These are phyloP conservation scores for Tylopilus vinaceipallidus DNA, from an alignment of 768 basidiomycete species.

Conservation along the genomic window DNA sequence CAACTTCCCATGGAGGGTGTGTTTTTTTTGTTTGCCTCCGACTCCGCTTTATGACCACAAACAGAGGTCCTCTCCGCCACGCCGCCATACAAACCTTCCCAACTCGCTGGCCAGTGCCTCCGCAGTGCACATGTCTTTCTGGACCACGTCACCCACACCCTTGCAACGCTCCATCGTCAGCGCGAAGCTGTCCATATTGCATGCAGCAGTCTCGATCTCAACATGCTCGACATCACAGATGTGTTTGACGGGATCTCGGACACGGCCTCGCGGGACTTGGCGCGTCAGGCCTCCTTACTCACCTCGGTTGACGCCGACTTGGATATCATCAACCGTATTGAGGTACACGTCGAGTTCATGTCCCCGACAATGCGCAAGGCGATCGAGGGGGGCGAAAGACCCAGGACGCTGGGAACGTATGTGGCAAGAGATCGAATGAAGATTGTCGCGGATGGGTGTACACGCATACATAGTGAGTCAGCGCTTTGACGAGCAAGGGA, in stretches of 20 bases:
- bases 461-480: conserved; percentile 61
- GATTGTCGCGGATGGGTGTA: conserved; percentile 72
- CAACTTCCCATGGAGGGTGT: conserved; percentile 74
- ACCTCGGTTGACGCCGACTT: conserved; percentile 67
- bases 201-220: conserved; percentile 66
- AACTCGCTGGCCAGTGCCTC: conserved; percentile 65
- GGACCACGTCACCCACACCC: conserved; percentile 53
- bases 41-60: neutral
- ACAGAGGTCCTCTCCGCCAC: conserved; percentile 62
- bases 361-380: conserved; percentile 63
- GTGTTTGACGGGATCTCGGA: conserved; percentile 62
- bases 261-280: conserved; percentile 59
- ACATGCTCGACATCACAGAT: conserved; percentile 68
- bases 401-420: conserved; percentile 75
- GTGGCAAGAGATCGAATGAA: conserved; percentile 78
- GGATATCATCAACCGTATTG: conserved; percentile 62
- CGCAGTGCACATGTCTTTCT: conserved; percentile 63
- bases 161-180: conserved; percentile 59
- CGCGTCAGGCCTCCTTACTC: conserved; percentile 62
- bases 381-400: conserved; percentile 67
- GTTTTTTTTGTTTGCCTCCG: conserved; percentile 4
- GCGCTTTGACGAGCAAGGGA: neutral
- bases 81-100: conserved; percentile 68
- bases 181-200: conserved; percentile 72
- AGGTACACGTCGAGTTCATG: conserved; percentile 74